These are phyloP conservation scores for Cubamyces sp. DNA, from an alignment of 768 basidiomycete species.

Conservation along the genomic window DNA sequence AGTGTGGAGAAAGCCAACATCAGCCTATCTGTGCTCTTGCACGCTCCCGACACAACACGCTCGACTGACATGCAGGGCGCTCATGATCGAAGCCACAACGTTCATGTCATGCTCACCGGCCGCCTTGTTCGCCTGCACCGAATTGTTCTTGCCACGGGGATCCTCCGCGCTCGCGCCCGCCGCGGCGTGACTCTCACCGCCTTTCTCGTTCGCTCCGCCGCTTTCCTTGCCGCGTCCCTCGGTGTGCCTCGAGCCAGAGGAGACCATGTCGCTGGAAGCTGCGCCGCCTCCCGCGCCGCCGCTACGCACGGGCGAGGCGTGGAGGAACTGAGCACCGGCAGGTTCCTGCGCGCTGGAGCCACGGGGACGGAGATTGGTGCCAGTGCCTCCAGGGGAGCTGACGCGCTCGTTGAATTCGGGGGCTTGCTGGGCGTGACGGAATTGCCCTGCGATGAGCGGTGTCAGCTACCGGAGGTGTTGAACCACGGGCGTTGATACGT, in stretches of 20 bases:
- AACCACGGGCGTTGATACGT: not conserved
- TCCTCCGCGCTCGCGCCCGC: not conserved
- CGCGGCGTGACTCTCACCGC: not conserved
- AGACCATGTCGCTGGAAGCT: slow-evolving; percentile 10
- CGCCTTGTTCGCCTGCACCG: not conserved
- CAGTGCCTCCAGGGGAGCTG: slow-evolving; percentile 9
- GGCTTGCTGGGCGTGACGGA: slow-evolving; percentile 22
- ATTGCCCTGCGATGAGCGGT: slow-evolving; percentile 13
- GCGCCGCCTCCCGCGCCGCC: not conserved
- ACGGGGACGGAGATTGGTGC: slow-evolving; percentile 1
- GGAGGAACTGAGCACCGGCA: not conserved
- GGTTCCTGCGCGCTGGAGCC: slow-evolving; percentile 6
- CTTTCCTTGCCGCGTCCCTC: slow-evolving; percentile 3
- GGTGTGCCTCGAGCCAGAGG: not conserved
- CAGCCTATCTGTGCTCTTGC: not conserved
- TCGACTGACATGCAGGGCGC: slow-evolving; percentile 19
- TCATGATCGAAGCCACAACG: slow-evolving; percentile 12
- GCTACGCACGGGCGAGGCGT: not conserved
- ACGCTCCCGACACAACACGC: no score
- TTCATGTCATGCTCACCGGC: not conserved
- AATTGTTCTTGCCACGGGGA: not conserved
- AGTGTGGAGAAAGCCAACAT: no score
- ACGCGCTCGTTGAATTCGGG: slow-evolving; percentile 21
- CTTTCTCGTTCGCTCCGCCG: not conserved
- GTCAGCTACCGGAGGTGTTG: not conserved